These are phyloP conservation scores for Cenchrus purpureus DNA, from an alignment of 176 grass and related monocot species.

Conservation along the genomic window DNA sequence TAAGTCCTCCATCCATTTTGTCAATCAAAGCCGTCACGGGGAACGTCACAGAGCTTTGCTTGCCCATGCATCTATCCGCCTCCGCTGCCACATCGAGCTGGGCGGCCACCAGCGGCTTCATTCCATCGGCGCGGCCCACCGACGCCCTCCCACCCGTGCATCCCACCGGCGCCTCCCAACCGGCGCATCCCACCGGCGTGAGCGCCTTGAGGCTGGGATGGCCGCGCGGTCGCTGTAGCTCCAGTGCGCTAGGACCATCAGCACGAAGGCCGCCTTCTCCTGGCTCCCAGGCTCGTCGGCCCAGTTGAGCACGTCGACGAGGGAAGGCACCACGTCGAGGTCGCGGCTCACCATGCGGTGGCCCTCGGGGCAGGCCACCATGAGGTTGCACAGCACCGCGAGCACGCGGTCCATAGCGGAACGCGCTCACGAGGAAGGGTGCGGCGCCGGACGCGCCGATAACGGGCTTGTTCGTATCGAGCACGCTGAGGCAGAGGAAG, in stretches of 20 bases:
- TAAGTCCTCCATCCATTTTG: too few relatives aligned
- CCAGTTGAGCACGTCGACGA: slow-evolving; percentile 91
- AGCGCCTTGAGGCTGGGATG: slow-evolving; percentile 24
- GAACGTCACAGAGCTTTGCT: too few relatives aligned
- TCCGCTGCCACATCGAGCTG: too few relatives aligned
- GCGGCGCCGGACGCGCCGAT: slow-evolving; percentile 76
- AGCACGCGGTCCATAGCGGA: slow-evolving; percentile 67
- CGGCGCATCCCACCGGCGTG: too few relatives aligned
- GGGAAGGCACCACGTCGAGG: slow-evolving; percentile 47
- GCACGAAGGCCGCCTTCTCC: slow-evolving; percentile 87
- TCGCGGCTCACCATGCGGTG: slow-evolving; percentile 60
- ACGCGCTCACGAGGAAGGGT: slow-evolving; percentile 55
- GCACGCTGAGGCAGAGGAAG: slow-evolving; percentile 92
- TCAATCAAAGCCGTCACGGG: too few relatives aligned
- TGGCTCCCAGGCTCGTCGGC: slow-evolving; percentile 73
- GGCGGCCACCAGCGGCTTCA: too few relatives aligned
- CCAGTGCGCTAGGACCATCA: slow-evolving; percentile 96
- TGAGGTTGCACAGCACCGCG: slow-evolving; percentile 77
- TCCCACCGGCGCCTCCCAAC: too few relatives aligned
- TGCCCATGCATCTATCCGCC: too few relatives aligned
- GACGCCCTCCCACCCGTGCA: too few relatives aligned
- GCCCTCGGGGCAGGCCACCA: slow-evolving; percentile 63
- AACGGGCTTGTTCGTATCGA: slow-evolving; percentile 80
- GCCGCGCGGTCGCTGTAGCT: slow-evolving; percentile 57
- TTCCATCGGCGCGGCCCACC: too few relatives aligned